Evolutionary conservation across 208 protist species (phyloP).

Genomic region (Leishmania lainsoni): DNA sequence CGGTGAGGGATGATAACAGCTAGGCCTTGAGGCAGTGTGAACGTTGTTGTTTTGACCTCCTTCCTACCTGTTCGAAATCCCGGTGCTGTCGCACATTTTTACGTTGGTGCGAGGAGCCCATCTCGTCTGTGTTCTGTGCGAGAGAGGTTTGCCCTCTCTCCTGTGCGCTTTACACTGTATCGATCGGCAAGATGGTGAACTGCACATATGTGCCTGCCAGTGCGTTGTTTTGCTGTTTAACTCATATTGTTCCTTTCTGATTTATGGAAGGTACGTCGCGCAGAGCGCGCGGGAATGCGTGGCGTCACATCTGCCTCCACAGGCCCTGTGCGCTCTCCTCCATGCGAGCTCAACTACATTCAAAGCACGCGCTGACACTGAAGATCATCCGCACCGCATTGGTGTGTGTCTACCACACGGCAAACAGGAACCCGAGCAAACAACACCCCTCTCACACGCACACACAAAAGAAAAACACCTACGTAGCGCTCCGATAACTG

Average conservation of each 20-base stretch:
- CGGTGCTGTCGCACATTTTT: background rate
- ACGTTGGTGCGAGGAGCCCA: slow-evolving; percentile 15
- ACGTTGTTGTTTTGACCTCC: background rate
- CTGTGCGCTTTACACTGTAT: slow-evolving; percentile 34
- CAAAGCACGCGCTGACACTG: background rate
- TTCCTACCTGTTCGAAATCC: background rate
- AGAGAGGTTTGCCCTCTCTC: background rate
- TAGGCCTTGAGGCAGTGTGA: background rate
- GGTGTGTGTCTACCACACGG: background rate
- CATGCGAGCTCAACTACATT: background rate
- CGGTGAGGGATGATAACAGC: no score
- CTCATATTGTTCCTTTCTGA: no score
- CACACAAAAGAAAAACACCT: no score
- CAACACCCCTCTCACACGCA: no score
- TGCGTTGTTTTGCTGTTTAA: background rate
- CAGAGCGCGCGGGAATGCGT: background rate
- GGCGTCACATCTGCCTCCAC: background rate
- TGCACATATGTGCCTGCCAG: background rate
- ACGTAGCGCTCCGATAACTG: no score
- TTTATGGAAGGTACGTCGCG: background rate
- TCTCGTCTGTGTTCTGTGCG: slow-evolving; percentile 38
- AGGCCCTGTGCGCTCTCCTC: background rate
- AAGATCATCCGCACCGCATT: background rate
- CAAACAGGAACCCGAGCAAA: background rate
- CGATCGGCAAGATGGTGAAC: slow-evolving; percentile 28